These are phyloP conservation scores for Suillus americanus DNA, from an alignment of 768 basidiomycete genomes.

Conservation along the genomic window DNA sequence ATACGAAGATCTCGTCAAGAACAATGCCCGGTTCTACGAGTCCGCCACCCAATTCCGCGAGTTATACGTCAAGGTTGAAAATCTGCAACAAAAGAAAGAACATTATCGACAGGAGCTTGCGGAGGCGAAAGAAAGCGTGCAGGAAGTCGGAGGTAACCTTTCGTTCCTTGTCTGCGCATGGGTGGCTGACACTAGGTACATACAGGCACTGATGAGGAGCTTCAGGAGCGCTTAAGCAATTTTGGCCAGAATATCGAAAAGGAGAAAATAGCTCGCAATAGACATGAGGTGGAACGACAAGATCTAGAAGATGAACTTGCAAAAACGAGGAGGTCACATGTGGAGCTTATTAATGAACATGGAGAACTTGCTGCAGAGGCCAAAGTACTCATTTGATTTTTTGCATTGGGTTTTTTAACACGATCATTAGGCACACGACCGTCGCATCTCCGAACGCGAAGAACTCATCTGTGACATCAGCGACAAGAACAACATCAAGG, in stretches of 20 bases:
- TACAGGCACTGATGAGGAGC: slow-evolving; percentile 72
- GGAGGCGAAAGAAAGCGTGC: slow-evolving; percentile 60
- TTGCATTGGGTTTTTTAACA: not conserved
- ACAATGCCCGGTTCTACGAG: slow-evolving; percentile 82
- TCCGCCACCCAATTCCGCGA: slow-evolving; percentile 84
- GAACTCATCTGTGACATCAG: slow-evolving; percentile 68
- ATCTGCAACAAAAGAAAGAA: slow-evolving; percentile 59
- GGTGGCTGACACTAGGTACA: not conserved
- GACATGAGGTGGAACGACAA: slow-evolving; percentile 52
- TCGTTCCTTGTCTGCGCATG: not conserved
- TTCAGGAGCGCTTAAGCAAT: slow-evolving; percentile 54
- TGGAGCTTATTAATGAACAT: slow-evolving; percentile 55
- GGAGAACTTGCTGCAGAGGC: slow-evolving; percentile 74
- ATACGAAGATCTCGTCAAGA: slow-evolving; percentile 62
- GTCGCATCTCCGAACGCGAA: slow-evolving; percentile 70
- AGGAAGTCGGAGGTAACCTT: slow-evolving; percentile 59
- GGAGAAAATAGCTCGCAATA: slow-evolving; percentile 48
- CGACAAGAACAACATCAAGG: slow-evolving; percentile 67
- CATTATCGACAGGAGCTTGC: slow-evolving; percentile 61
- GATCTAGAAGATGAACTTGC: slow-evolving; percentile 62
- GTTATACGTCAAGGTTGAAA: slow-evolving; percentile 69
- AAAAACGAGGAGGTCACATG: slow-evolving; percentile 50
- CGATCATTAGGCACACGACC: slow-evolving; percentile 62
- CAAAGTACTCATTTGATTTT: slow-evolving; percentile 45
- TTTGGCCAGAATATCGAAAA: slow-evolving; percentile 57